phyloP scores from a whole-genome alignment of 2,329 filamentous ascomycete species.

The Aureobasidium vineae region DNA sequence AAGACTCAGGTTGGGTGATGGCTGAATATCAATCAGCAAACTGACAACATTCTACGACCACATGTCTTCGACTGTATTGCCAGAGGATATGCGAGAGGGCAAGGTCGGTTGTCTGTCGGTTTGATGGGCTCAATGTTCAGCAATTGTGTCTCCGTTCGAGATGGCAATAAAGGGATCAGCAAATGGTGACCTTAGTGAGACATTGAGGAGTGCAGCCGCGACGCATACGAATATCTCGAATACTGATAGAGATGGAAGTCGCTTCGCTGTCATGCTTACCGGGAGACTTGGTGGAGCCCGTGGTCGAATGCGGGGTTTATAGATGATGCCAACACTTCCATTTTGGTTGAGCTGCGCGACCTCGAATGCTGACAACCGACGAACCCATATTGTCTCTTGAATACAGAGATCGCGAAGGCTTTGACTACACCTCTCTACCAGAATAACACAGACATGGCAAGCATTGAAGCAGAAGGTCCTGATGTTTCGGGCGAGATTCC shows the following conservation, averaged over 20 bases:
- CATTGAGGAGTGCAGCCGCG: no score
- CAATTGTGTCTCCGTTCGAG: not conserved
- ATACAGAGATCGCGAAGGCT: not conserved
- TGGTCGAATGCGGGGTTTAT: not conserved
- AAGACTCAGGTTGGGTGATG: not conserved
- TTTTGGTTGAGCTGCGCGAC: not conserved
- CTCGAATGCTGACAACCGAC: not conserved
- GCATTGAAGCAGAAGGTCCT: conserved; percentile 19
- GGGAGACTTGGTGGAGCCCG: not conserved
- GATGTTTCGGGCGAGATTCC: conserved; percentile 33
- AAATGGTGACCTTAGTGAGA: no score
- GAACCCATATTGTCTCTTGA: not conserved
- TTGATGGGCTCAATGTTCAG: not conserved
- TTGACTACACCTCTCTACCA: not conserved
- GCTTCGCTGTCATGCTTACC: not conserved
- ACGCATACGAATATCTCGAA: not conserved
- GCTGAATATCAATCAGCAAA: not conserved
- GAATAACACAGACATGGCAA: not conserved
- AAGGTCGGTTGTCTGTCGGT: no score
- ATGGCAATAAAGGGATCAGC: not conserved
- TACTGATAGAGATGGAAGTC: not conserved
- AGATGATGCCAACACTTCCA: conserved; percentile 15
- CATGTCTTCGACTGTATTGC: not conserved
- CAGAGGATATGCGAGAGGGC: no score
- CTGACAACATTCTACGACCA: not conserved